Base-by-base conservation (phyloP, 73 alveolate species). In the Paramecium caudatum region DNA sequence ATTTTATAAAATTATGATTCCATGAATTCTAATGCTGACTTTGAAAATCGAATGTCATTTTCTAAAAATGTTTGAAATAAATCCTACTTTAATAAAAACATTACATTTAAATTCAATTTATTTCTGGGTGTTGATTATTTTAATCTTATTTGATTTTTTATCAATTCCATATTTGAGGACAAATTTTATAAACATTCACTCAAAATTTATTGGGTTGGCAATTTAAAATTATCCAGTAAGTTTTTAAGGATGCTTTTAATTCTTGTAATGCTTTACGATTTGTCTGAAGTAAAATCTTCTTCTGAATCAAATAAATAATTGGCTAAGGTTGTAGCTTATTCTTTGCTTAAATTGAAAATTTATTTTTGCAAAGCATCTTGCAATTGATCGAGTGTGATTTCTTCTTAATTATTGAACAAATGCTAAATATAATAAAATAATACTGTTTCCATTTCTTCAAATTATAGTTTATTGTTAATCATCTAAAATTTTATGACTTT, bases 391-490 rank as follows among this genome's bases (percentile, higher is more conserved):
- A 55, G 30, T 10, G 80, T 55, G 30, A 43, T 55, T 55, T 55
- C 80, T 55, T 23, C 0, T 55, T 17, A 7, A 55, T 55, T 55
- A 27, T 55, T 55, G n/a, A 55, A 55, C 23, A 55, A 23, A 10
- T 23, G 30, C 80, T 55, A 55, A 12, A 27, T 27, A 27, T 27
- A 55, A 3, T 55, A 23, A 23, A 27, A 55, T 23, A 55, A 27
- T 55, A 55, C 80, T 10, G 46, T 21, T 27, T 55, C 80, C 30
- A 55, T 27, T 23, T 55, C 80, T 10, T 55, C 80, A 55, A 55
- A 55, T 27, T 37, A 23, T 27, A 55, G 10, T 55, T 55, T 55
- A 55, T 55, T 55, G 30, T 2, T 55, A 55, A 55, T 55, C 80
- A 55, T 55, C 3, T 17, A 55, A 21, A 55, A 55, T 55, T 55